Evolutionary conservation across 129 eudicot genomes (phyloP).

Genomic region (Pittosporum tobira): DNA sequence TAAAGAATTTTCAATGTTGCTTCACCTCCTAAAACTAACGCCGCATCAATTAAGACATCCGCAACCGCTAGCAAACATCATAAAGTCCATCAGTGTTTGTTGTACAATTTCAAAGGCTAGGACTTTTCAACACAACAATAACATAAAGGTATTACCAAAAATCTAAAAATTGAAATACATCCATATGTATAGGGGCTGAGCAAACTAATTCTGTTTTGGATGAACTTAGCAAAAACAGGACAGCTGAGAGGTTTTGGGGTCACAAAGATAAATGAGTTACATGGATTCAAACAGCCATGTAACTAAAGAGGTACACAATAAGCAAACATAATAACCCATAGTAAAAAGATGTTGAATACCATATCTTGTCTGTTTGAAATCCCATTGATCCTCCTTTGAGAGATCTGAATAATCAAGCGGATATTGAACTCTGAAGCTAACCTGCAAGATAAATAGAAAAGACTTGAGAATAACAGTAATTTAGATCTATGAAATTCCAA

Average conservation of each 20-base stretch:
- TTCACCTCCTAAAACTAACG: slow-evolving; percentile 95
- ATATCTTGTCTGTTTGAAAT: slow-evolving; percentile 94
- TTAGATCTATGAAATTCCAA: not conserved
- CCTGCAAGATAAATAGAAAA: slow-evolving; percentile 39
- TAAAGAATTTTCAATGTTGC: slow-evolving; percentile 72
- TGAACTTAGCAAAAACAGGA: not conserved
- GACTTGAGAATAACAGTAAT: not conserved
- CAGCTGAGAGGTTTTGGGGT: not conserved
- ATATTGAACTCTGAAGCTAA: slow-evolving; percentile 83
- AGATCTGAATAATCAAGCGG: slow-evolving; percentile 83
- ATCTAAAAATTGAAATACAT: not conserved
- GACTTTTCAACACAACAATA: slow-evolving; percentile 4
- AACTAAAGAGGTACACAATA: not conserved
- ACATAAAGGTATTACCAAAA: not conserved
- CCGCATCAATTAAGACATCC: slow-evolving; percentile 95
- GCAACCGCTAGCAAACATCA: slow-evolving; percentile 81
- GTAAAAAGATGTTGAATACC: slow-evolving; percentile 37
- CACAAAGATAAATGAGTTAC: not conserved
- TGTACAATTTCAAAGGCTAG: not conserved
- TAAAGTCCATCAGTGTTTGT: slow-evolving; percentile 14
- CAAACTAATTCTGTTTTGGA: not conserved
- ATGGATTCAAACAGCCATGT: not conserved
- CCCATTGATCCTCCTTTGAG: slow-evolving; percentile 93
- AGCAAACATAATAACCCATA: not conserved
- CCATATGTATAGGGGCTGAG: not conserved